A percentile compares a stretch with the other conserved stretches of the same genome.
Conservation (phyloP, 495 filamentous ascomycete species). For the Penicillium samsonianum region DNA sequence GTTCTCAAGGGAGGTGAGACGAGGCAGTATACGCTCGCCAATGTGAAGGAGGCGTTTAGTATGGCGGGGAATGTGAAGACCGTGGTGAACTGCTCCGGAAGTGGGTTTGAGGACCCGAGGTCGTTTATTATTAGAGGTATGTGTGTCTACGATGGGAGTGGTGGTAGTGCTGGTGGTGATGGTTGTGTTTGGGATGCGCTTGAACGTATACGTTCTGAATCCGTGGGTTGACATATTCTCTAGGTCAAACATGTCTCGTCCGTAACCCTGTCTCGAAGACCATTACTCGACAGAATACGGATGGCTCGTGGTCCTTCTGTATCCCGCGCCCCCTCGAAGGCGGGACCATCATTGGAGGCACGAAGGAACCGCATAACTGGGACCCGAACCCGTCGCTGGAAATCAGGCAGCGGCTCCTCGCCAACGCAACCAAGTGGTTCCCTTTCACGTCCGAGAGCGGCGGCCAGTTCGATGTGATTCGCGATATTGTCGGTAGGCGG, state of each 20-base stretch:
- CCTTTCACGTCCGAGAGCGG: slow-evolving; percentile 40
- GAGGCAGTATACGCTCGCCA: slow-evolving; percentile 45
- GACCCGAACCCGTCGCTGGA: slow-evolving; percentile 48
- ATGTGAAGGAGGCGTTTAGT: slow-evolving; percentile 51
- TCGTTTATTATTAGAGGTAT: slow-evolving; percentile 58
- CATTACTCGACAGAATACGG: slow-evolving; percentile 59
- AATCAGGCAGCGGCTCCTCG: slow-evolving; percentile 49
- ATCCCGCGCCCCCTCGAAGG: slow-evolving; percentile 60
- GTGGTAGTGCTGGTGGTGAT: not conserved
- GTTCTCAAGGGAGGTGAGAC: slow-evolving; percentile 49
- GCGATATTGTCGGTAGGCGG: slow-evolving; percentile 47
- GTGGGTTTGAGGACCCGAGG: slow-evolving; percentile 53
- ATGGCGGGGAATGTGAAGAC: slow-evolving; percentile 41
- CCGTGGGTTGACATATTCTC: not conserved
- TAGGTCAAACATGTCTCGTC: slow-evolving; percentile 49
- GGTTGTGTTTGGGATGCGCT: not conserved
- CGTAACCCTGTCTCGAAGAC: slow-evolving; percentile 51
- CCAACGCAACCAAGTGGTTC: slow-evolving; percentile 47
- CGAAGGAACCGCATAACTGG: slow-evolving; percentile 61
- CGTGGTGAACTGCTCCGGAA: slow-evolving; percentile 61
- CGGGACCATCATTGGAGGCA: slow-evolving; percentile 64
- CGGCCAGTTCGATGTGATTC: slow-evolving; percentile 47
- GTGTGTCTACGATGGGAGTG: slow-evolving; percentile 2
- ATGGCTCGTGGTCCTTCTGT: slow-evolving; percentile 62
- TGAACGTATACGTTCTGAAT: not conserved